Conservation (phyloP, 805 yeast species). For the Clavispora asparagi region DNA sequence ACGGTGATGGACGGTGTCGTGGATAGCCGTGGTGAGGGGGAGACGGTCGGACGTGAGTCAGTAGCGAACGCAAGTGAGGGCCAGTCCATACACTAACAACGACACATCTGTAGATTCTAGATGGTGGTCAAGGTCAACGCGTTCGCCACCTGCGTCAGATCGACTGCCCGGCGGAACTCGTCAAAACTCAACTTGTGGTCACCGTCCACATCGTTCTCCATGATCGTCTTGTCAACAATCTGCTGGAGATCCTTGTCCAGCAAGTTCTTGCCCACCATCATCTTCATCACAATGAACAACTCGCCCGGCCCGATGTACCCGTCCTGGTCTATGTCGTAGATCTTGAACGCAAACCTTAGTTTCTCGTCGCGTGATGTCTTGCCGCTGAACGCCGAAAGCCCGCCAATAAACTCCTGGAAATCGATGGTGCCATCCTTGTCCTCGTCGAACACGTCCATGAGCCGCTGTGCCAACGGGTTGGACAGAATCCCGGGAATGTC, state of each 20-base stretch:
- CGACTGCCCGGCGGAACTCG: constrained; percentile 73
- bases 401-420: constrained; percentile 88
- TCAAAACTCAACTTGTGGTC: constrained; percentile 84
- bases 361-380: constrained; percentile 78
- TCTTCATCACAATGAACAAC: constrained; percentile 80
- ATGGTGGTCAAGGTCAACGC: constrained; percentile 51
- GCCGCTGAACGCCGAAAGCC: constrained; percentile 81
- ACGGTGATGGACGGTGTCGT: no score
- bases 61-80: no score
- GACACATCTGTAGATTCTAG: constrained; percentile 8
- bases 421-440: constrained; percentile 93
- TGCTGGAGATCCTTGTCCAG: constrained; percentile 88
- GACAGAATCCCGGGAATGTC: constrained; percentile 88
- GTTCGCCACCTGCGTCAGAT: constrained; percentile 53
- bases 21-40: no score
- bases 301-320: constrained; percentile 96
- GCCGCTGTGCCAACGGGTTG: constrained; percentile 84
- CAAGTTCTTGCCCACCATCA: constrained; percentile 94
- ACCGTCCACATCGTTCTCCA: constrained; percentile 92
- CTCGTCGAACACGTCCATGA: constrained; percentile 90
- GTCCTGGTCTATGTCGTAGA: constrained; percentile 93
- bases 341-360: constrained; percentile 82
- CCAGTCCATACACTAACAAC: no score
- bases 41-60: no score
- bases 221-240: constrained; percentile 91